Evolutionary conservation across 495 filamentous ascomycete species (phyloP).

Genomic region (Trichoderma asperelloides): DNA sequence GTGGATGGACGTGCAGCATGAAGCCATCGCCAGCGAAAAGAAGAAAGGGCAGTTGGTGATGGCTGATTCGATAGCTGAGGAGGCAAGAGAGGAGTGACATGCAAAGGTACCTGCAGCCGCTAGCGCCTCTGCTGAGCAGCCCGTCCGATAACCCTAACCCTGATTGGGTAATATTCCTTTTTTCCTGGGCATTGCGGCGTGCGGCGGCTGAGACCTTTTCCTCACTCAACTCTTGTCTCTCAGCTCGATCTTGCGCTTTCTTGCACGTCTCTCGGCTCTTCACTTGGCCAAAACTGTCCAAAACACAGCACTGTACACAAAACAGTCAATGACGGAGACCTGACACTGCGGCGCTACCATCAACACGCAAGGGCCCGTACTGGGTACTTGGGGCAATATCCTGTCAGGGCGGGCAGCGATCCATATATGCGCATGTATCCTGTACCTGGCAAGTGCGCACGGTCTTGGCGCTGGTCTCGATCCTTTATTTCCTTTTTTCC

Average conservation of each 20-base stretch:
- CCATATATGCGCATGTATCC: background rate
- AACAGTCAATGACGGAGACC: background rate
- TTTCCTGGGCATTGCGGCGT: no score
- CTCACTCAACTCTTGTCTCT: no score
- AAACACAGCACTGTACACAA: no score
- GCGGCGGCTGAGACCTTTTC: no score
- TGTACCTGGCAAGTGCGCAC: background rate
- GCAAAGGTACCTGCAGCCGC: background rate
- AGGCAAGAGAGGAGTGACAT: background rate
- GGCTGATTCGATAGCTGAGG: background rate
- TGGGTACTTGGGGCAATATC: background rate
- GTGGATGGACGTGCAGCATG: no score
- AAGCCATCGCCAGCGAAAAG: no score
- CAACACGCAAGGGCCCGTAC: background rate
- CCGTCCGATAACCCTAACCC: background rate
- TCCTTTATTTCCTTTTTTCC: background rate
- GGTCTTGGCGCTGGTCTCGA: background rate
- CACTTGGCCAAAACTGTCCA: no score
- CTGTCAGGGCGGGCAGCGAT: background rate
- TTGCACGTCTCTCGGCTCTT: no score
- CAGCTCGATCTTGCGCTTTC: no score
- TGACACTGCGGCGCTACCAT: background rate
- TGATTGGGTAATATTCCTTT: background rate
- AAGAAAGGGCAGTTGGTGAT: background rate
- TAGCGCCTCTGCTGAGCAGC: background rate